Evolutionary conservation across 2,329 filamentous ascomycete species (phyloP).

Genomic region (Botrytis sinoallii): DNA sequence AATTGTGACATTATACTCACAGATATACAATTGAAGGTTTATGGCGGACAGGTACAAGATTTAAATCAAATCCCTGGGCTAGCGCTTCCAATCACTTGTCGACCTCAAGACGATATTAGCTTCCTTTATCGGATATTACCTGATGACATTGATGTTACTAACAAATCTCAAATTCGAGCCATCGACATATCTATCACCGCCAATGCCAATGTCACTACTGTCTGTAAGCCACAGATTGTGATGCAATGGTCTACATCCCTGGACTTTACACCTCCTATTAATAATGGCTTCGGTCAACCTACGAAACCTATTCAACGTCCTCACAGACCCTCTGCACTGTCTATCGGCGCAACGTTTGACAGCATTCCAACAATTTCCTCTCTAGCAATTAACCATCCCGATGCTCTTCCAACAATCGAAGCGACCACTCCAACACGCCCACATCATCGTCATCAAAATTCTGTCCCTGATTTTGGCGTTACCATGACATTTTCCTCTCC

Average conservation of each 20-base stretch:
- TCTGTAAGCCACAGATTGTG: constrained; percentile 58
- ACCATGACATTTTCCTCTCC: constrained; percentile 73
- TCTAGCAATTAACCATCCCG: constrained; percentile 55
- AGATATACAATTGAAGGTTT: constrained; percentile 54
- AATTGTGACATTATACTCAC: constrained; percentile 64
- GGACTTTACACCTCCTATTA: constrained; percentile 66
- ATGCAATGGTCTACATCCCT: constrained; percentile 68
- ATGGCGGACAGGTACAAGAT: constrained; percentile 56
- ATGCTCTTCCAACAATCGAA: constrained; percentile 58
- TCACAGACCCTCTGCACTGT: constrained; percentile 62
- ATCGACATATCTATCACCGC: constrained; percentile 61
- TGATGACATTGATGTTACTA: constrained; percentile 36
- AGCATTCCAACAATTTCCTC: constrained; percentile 53
- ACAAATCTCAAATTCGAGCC: constrained; percentile 47
- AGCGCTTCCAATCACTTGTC: constrained; percentile 57
- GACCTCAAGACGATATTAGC: constrained; percentile 71
- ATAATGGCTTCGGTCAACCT: constrained; percentile 58
- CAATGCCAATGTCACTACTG: constrained; percentile 53
- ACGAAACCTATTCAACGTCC: constrained; percentile 58
- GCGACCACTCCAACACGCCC: constrained; percentile 40
- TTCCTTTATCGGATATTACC: constrained; percentile 68
- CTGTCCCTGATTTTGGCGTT: constrained; percentile 62
- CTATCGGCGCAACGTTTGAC: constrained; percentile 54
- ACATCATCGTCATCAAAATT: constrained; percentile 40
- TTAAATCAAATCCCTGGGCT: constrained; percentile 51